These are phyloP conservation scores for Alternaria panax DNA, from an alignment of 2,329 filamentous ascomycete species.

Conservation along the genomic window DNA sequence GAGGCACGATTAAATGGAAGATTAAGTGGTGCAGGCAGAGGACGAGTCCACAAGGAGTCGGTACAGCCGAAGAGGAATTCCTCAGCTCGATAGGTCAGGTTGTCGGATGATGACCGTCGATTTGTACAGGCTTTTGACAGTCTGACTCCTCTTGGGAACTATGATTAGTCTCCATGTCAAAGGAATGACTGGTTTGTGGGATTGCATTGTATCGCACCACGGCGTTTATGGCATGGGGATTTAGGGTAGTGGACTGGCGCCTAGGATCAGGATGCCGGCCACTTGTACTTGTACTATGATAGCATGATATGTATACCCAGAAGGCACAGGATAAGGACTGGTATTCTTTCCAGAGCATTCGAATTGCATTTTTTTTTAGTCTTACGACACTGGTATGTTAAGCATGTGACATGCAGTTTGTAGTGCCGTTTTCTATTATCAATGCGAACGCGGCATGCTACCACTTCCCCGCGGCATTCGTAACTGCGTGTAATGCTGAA, in stretches of 20 bases:
- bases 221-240: conserved; percentile 19
- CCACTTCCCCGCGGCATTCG: background rate
- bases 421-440: background rate
- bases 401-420: background rate
- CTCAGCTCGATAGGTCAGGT: conserved; percentile 23
- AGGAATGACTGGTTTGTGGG: background rate
- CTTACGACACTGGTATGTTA: background rate
- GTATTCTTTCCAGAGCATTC: conserved; percentile 10
- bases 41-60: conserved; percentile 40
- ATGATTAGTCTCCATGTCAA: conserved; percentile 1
- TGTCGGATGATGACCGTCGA: background rate
- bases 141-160: background rate
- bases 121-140: conserved; percentile 2
- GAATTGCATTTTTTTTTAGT: conserved; percentile 5
- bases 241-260: conserved; percentile 5
- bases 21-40: conserved; percentile 37
- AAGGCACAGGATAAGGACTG: conserved; percentile 5
- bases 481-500: background rate
- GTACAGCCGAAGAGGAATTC: conserved; percentile 34
- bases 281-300: conserved; percentile 25
- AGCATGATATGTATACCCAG: conserved; percentile 23
- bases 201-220: conserved; percentile 14
- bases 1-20: conserved; percentile 23
- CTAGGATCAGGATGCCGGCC: conserved; percentile 9
- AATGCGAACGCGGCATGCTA: background rate